phyloP scores from a whole-genome alignment of 371 early-diverging fungal genomes.

The Chytridiales sp. region DNA sequence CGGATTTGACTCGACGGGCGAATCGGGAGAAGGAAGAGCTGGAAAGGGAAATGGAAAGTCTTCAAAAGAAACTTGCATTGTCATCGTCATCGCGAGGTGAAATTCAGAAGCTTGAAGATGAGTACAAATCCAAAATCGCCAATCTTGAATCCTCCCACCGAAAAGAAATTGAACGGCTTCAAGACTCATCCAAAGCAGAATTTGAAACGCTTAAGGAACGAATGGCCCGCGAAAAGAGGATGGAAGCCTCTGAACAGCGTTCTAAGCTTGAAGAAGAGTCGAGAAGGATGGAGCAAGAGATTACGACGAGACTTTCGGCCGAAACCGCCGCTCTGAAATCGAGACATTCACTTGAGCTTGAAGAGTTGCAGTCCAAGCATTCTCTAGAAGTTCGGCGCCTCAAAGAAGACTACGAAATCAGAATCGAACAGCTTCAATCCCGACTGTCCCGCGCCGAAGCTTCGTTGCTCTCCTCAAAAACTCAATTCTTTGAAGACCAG shows the following conservation, averaged over 20 bases:
- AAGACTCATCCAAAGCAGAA: constrained; percentile 10
- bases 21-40: neutral
- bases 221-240: constrained; percentile 4
- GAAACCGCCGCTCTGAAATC: constrained; percentile 4
- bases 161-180: constrained; percentile 9
- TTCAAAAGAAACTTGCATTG: neutral
- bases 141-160: constrained; percentile 16
- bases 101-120: neutral
- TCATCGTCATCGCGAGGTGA: too few relatives aligned
- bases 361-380: constrained; percentile 9
- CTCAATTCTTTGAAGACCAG: constrained; percentile 39
- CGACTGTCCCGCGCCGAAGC: constrained; percentile 29
- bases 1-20: constrained; percentile 13
- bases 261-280: neutral
- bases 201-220: constrained; percentile 5
- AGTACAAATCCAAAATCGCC: constrained; percentile 9
- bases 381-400: constrained; percentile 17
- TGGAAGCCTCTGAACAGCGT: neutral
- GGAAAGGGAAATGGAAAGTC: constrained; percentile 20
- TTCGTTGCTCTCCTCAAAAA: constrained; percentile 30
- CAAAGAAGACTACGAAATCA: constrained; percentile 16
- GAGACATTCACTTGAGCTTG: constrained; percentile 6
- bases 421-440: constrained; percentile 16
- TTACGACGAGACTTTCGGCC: neutral
- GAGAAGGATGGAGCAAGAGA: too few relatives aligned